Conservation (phyloP, 148 eudicot genomes). For the Agrostemma githago region DNA sequence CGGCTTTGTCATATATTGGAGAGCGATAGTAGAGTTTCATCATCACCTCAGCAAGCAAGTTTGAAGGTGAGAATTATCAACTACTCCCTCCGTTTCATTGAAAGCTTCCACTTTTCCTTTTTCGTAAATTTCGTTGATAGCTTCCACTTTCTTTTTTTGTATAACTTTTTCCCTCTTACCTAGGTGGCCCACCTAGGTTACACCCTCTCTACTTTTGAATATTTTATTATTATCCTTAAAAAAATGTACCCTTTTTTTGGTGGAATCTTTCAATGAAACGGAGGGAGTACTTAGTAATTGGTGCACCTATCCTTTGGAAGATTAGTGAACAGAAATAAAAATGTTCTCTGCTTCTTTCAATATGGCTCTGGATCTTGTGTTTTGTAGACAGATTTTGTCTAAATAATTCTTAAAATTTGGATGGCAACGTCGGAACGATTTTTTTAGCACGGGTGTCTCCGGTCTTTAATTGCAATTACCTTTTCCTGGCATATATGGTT, state of each 20-base stretch:
- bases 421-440: not conserved
- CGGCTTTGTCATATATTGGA: conserved; percentile 70
- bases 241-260: too few relatives aligned
- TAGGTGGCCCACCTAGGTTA: too few relatives aligned
- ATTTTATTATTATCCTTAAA: too few relatives aligned
- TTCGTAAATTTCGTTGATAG: too few relatives aligned
- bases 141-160: too few relatives aligned
- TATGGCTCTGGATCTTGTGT: not conserved
- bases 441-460: not conserved
- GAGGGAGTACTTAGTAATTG: not conserved
- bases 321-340: not conserved
- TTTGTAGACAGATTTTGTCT: not conserved
- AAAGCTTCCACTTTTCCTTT: too few relatives aligned
- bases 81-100: too few relatives aligned
- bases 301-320: not conserved
- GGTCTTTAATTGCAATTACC: not conserved
- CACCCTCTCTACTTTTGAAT: too few relatives aligned
- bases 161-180: too few relatives aligned
- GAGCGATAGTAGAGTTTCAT: conserved; percentile 40
- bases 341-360: not conserved
- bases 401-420: not conserved
- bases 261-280: too few relatives aligned
- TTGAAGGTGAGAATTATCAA: conserved; percentile 33
- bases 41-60: conserved; percentile 42
- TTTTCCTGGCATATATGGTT: not conserved